These are phyloP conservation scores for Tulasnella sp. DNA, from an alignment of 768 basidiomycete species.

Conservation along the genomic window DNA sequence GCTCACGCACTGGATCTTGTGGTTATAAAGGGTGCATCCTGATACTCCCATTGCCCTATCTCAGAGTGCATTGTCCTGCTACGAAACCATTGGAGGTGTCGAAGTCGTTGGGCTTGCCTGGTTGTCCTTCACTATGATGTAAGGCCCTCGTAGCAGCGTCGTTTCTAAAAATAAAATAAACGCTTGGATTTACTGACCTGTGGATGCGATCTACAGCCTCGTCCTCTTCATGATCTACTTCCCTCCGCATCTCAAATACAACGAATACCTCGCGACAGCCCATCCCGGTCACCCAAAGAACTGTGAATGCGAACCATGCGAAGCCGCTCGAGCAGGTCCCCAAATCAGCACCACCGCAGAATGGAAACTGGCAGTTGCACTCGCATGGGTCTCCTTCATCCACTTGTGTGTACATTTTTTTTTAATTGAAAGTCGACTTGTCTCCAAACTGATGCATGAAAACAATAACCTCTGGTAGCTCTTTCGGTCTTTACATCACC, in stretches of 20 bases:
- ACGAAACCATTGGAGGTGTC: constrained; percentile 73
- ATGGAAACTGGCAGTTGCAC: constrained; percentile 68
- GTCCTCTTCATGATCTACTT: constrained; percentile 90
- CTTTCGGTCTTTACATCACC: constrained; percentile 37
- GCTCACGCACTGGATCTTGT: constrained; percentile 25
- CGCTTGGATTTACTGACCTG: too few species aligned
- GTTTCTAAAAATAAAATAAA: background rate
- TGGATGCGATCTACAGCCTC: constrained; percentile 44
- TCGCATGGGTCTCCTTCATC: constrained; percentile 56
- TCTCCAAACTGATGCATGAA: too few species aligned
- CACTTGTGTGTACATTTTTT: constrained; percentile 70
- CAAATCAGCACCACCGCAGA: constrained; percentile 43
- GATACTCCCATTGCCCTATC: background rate
- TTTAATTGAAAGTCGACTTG: too few species aligned
- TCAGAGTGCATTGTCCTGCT: constrained; percentile 61
- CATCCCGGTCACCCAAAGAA: constrained; percentile 29
- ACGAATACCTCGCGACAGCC: constrained; percentile 22
- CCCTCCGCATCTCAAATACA: constrained; percentile 71
- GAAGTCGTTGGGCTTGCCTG: constrained; percentile 76
- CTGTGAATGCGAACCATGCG: constrained; percentile 9
- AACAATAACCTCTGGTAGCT: constrained; percentile 15
- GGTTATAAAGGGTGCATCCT: background rate
- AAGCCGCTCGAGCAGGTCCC: constrained; percentile 9
- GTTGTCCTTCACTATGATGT: constrained; percentile 79
- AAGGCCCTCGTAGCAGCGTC: constrained; percentile 26